Base-by-base conservation (phyloP, 768 basidiomycete species). In the Tricholoma furcatifolium region DNA sequence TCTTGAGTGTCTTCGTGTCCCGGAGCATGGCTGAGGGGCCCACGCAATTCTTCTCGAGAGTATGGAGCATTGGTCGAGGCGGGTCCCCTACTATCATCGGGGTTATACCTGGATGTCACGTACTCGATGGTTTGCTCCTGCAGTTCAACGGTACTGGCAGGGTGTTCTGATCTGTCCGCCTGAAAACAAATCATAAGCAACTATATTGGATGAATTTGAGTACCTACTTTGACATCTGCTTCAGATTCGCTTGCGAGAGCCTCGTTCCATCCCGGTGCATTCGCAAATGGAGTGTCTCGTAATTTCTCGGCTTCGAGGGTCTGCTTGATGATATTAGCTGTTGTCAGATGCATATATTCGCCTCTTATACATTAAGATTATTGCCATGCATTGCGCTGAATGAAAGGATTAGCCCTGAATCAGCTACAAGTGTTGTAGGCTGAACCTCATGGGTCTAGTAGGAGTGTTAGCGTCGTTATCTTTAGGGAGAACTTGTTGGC, bases 211-310 rank as follows among this genome's bases (percentile, higher is more conserved):
- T 43, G n/a, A 32, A 10, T 12, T 34, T 11, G 12, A 32, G 15
- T 9, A 20, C 20, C 43, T 43, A 80, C 86, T 77, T 88, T 88
- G 42, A 87, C 71, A 15, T 70, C 67, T 4, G 87, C 87, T 66
- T 88, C 87, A 2, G 87, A 87, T 10, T 74, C 55, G 50, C 75
- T 78, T 0, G 87, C 87, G 11, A 88, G 76, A 21, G 67, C 64
- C 58, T 88, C 87, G 55, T 87, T 87, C 87, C 87, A 88, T 1
- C 85, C 87, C 3, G 85, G 86, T 0, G 85, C 84, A 55, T 79
- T 64, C 10, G 74, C 58, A 50, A 78, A 75, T 9, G 80, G 75
- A 1, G 81, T 74, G 59, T 80, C 80, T n/a, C 77, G 72, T 11
- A 57, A 64, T 55, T 86, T 87, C 62, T 84, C 81, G 15, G 60